phyloP scores from a whole-genome alignment of 139 green algal species.

The Gonium pectorale region DNA sequence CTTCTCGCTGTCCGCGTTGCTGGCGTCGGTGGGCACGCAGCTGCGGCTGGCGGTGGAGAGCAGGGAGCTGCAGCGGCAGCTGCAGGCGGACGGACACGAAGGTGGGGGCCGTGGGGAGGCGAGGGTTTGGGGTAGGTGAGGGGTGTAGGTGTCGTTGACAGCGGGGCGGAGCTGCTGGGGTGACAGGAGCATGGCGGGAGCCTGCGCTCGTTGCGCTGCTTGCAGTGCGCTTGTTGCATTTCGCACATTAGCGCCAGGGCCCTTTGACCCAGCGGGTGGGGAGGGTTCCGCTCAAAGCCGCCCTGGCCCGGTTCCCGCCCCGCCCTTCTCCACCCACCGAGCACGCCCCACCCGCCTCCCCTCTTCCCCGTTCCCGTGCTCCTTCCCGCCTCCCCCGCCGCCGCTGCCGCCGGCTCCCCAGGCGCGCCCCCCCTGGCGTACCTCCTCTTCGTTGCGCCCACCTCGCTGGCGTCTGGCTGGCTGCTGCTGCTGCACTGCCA shows the following conservation, averaged over 20 bases:
- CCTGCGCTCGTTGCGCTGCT: too few relatives aligned
- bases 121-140: neutral
- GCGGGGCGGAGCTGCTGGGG: neutral
- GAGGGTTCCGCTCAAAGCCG: too few relatives aligned
- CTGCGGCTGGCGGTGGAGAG: neutral
- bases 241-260: too few relatives aligned
- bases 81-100: constrained; percentile 15
- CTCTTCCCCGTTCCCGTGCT: too few relatives aligned
- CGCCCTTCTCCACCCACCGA: too few relatives aligned
- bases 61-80: neutral
- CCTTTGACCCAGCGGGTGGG: too few relatives aligned
- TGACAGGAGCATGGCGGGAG: too few relatives aligned
- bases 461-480: constrained; percentile 33
- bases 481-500: constrained; percentile 39
- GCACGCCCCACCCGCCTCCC: too few relatives aligned
- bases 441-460: constrained; percentile 17
- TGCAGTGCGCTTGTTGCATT: too few relatives aligned
- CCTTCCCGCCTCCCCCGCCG: neutral
- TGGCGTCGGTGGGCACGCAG: neutral
- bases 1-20: neutral
- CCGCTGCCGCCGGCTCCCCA: neutral
- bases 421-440: constrained; percentile 27
- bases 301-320: too few relatives aligned
- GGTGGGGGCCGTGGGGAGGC: neutral
- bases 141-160: too few relatives aligned